Conservation (phyloP, 768 basidiomycete species). For the Boletus vermiculosoides region DNA sequence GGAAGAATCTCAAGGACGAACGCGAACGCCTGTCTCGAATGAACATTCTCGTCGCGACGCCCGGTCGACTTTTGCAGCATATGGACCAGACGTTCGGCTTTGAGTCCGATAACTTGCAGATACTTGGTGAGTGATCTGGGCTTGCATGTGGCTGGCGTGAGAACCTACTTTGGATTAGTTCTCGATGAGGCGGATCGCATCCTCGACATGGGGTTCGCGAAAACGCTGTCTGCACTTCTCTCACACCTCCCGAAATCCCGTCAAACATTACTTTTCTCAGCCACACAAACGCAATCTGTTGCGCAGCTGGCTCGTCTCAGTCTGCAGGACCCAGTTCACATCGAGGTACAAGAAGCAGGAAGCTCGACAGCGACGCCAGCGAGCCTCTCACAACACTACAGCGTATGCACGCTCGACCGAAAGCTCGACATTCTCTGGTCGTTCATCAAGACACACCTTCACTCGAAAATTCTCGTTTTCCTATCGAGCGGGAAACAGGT, state of each 20-base stretch:
- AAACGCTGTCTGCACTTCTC: slow-evolving; percentile 87
- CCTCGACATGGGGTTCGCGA: slow-evolving; percentile 93
- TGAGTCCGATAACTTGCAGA: slow-evolving; percentile 85
- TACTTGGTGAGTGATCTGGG: slow-evolving; percentile 62
- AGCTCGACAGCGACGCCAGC: slow-evolving; percentile 58
- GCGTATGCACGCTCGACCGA: slow-evolving; percentile 75
- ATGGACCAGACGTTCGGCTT: slow-evolving; percentile 98
- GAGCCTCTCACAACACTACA: slow-evolving; percentile 86
- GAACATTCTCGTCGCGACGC: slow-evolving; percentile 99
- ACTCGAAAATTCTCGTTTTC: slow-evolving; percentile 90
- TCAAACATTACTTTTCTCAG: slow-evolving; percentile 95
- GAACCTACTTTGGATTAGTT: slow-evolving; percentile 44
- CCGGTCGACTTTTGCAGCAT: slow-evolving; percentile 91
- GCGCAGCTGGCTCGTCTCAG: slow-evolving; percentile 87
- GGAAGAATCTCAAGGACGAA: slow-evolving; percentile 94
- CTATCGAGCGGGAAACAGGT: slow-evolving; percentile 96
- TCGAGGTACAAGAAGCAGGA: slow-evolving; percentile 58
- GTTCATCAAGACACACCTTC: slow-evolving; percentile 92
- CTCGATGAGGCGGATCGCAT: slow-evolving; percentile 97
- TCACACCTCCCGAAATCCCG: slow-evolving; percentile 86
- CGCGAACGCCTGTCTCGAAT: slow-evolving; percentile 83
- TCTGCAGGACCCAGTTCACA: slow-evolving; percentile 74
- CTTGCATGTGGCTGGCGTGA: neutral
- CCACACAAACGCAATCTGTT: slow-evolving; percentile 91
- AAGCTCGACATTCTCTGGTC: slow-evolving; percentile 92